Base-by-base conservation (phyloP, 1,284 basidiomycete species). In the Prillingera fragicola region DNA sequence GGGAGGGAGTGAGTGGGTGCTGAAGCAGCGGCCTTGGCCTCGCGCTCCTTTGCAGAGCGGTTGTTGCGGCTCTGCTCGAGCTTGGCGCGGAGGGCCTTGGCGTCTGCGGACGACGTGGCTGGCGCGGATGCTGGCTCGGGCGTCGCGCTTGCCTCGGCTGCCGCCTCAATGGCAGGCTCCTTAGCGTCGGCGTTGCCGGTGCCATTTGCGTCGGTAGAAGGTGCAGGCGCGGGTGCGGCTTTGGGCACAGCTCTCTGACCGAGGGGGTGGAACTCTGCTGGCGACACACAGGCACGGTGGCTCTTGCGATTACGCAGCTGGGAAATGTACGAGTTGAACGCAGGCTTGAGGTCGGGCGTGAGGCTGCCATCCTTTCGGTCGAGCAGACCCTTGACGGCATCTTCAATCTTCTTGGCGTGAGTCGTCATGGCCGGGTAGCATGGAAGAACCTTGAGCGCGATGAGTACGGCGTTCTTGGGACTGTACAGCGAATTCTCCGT, bases 381-480 rank as follows among this genome's bases (percentile, higher is more conserved):
- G 12, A 87, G 60, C 45, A 89, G 78, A 19, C 77, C 75, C 55
- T 84, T 79, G 50, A 94, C 78, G 3, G 80, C 78, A 17, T 67
- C 72, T 54, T 83, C 77, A 36, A 96, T 75, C 17, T 70, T 73
- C 8, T 75, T 64, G n/a, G 73, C 74, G 29, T 71, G 59, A 5
- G 51, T 78, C 15, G 79, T 71, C 34, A 81, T 78, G 24, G 86
- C 63, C 14, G 92, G 92, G 71, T 91, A 94, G 37, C 85, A 83
- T 2, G 86, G 83, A 33, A 92, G 77, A 25, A 96, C 80, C 65
- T 92, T 87, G 58, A 90, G 88, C 46, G 92, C 75, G 19, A 95
- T 82, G 34, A 91, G 80, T 62, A 95, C 85, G 10, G 87, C 80
- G 62, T 96, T 96, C 69, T 91, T 90, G 45, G 94, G 46, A 19